Base-by-base conservation (phyloP, 1,139 yeast genomes). In the Candida smagusa region DNA sequence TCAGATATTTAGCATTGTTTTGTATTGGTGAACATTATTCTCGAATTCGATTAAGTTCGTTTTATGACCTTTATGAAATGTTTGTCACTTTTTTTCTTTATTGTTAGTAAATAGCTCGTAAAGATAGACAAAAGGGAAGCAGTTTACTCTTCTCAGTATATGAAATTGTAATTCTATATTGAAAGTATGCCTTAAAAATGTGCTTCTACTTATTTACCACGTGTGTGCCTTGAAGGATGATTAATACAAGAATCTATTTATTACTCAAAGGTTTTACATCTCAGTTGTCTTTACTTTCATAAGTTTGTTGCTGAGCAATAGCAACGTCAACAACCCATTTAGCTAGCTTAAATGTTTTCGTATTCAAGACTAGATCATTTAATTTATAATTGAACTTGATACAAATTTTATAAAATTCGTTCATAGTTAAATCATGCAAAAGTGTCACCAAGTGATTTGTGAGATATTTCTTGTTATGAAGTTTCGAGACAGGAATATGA, bases 281-380 rank as follows among this genome's bases (percentile, higher is more conserved):
- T 29, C 23, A 23, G 13, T 30, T 19, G 12, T 29, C 21, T 26
- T 27, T 8, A 34, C 28, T 16, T 22, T 37, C 39, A 22, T 41
- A 35, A 25, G 37, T 40, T 39, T 62, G 65, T 48, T 71, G 75
- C 46, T 72, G 74, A 33, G 79, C 79, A 37, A 77, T 66, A n/a
- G 82, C 83, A 32, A 73, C 74, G 49, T 82, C 88, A 38, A 81
- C 71, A 13, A 83, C 84, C 81, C 86, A 77, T 51, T 81, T 81
- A 21, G 88, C 87, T 47, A 83, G 65, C 46, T 77, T 77, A 48
- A 78, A 79, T 9, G 83, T 84, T 39, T 78, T 76, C 6, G 82
- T 77, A 40, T 77, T 72, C 36, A 84, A 63, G 26, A 77, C 71
- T 45, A 83, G 72, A 49, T 82, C 89, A 53, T 80, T 80, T 45